Evolutionary conservation across 176 grass and related monocot genomes (phyloP).

Genomic region (Paspalum vaginatum): DNA sequence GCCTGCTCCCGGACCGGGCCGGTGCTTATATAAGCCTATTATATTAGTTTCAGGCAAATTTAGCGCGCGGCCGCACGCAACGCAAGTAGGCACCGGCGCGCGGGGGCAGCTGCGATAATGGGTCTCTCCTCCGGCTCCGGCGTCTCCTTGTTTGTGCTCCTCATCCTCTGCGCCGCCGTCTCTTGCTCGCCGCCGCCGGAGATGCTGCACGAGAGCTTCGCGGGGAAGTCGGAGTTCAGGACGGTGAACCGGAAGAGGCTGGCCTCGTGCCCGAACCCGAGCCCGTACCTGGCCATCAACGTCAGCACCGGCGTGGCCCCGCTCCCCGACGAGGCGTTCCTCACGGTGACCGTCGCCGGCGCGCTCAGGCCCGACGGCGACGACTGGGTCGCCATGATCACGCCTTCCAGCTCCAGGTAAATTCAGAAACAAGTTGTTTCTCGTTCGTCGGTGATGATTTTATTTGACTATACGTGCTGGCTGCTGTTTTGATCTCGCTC

Average conservation of each 20-base stretch:
- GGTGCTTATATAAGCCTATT: slow-evolving; percentile 2
- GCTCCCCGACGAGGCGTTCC: slow-evolving; percentile 62
- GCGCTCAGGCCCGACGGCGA: slow-evolving; percentile 43
- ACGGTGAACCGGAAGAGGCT: slow-evolving; percentile 69
- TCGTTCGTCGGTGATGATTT: neutral
- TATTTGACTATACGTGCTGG: slow-evolving; percentile 6
- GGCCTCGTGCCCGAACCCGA: slow-evolving; percentile 40
- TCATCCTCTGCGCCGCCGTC: slow-evolving; percentile 5
- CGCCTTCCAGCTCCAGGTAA: slow-evolving; percentile 76
- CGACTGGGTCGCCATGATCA: slow-evolving; percentile 84
- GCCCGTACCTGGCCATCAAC: slow-evolving; percentile 55
- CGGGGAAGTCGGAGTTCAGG: slow-evolving; percentile 72
- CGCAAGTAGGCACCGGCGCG: neutral
- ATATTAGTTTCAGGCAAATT: neutral
- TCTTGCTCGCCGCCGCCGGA: slow-evolving; percentile 17
- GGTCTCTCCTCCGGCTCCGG: neutral
- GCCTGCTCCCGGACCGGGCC: neutral
- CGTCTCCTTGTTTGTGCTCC: slow-evolving; percentile 7
- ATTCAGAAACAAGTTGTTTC: neutral
- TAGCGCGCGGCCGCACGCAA: neutral
- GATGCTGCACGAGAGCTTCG: slow-evolving; percentile 47
- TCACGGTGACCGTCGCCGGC: slow-evolving; percentile 67
- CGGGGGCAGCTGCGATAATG: neutral
- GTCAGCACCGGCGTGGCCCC: slow-evolving; percentile 27
- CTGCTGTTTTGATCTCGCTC: neutral